Percentiles rank a stretch among this genome's conserved stretches.
These are phyloP conservation scores for Polyplosphaeria fusca DNA, from an alignment of 495 filamentous ascomycete genomes.

Conservation along the genomic window DNA sequence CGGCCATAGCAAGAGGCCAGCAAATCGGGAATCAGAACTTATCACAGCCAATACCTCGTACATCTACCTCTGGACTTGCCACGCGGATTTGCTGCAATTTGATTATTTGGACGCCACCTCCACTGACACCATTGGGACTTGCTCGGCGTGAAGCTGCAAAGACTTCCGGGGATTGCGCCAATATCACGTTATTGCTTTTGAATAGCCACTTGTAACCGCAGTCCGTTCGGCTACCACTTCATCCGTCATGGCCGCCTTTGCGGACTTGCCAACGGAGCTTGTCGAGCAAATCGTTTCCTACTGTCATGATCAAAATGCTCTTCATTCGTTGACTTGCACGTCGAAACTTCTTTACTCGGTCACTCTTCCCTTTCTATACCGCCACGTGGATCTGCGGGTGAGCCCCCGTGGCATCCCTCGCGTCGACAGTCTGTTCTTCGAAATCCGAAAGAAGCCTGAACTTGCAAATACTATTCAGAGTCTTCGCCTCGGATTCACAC, in stretches of 20 bases:
- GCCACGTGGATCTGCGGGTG: slow-evolving; percentile 7
- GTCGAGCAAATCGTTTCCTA: slow-evolving; percentile 10
- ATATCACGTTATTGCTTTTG: no score
- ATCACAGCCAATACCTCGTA: no score
- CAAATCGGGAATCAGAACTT: no score
- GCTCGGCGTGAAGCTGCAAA: no score
- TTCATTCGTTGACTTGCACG: not conserved
- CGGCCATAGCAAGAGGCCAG: no score
- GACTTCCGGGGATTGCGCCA: no score
- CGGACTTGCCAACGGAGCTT: slow-evolving; percentile 7
- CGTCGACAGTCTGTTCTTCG: slow-evolving; percentile 10
- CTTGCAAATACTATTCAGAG: slow-evolving; percentile 1
- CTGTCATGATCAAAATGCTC: not conserved
- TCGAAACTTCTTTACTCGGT: not conserved
- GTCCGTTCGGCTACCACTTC: not conserved
- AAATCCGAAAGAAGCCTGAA: not conserved
- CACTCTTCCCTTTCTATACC: not conserved
- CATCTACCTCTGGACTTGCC: no score
- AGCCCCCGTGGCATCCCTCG: not conserved
- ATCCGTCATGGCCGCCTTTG: not conserved
- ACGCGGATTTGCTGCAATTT: no score
- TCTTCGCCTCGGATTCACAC: slow-evolving; percentile 1
- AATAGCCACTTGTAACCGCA: no score
- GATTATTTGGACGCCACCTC: no score
- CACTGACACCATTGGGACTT: no score